These are phyloP conservation scores for Corchorus capsularis DNA, from an alignment of 345 rosid genomes.

Conservation along the genomic window DNA sequence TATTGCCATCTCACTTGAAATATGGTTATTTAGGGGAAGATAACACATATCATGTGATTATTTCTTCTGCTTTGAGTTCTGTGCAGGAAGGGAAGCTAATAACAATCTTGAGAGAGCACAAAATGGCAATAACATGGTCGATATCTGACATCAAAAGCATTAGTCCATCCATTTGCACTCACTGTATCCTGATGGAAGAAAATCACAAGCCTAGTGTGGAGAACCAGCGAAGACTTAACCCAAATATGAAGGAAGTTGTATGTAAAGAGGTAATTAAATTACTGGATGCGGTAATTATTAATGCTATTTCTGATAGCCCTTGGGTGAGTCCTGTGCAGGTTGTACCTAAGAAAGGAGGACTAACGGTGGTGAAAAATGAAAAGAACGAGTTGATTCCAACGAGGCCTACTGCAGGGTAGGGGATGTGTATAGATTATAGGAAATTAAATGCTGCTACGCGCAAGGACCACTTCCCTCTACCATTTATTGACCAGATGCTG, in stretches of 20 bases:
- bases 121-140: background rate
- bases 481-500: too few species aligned
- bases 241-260: background rate
- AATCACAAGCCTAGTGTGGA: background rate
- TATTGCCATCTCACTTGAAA: background rate
- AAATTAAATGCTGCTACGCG: too few species aligned
- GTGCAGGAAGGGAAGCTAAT: background rate
- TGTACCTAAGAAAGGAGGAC: too few species aligned
- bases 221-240: background rate
- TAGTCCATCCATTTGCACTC: background rate
- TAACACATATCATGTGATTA: background rate
- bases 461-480: too few species aligned
- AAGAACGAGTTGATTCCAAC: background rate
- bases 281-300: background rate
- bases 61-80: background rate
- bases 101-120: background rate
- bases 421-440: background rate
- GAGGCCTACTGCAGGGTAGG: background rate
- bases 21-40: background rate
- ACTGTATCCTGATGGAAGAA: background rate
- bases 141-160: background rate
- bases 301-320: background rate
- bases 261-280: background rate
- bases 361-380: background rate
- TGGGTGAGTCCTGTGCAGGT: too few species aligned